Evolutionary conservation across 2,329 filamentous ascomycete species (phyloP), one percentile per base, ranked within the genome.

Genomic region (Chaetomiaceae sp.): DNA sequence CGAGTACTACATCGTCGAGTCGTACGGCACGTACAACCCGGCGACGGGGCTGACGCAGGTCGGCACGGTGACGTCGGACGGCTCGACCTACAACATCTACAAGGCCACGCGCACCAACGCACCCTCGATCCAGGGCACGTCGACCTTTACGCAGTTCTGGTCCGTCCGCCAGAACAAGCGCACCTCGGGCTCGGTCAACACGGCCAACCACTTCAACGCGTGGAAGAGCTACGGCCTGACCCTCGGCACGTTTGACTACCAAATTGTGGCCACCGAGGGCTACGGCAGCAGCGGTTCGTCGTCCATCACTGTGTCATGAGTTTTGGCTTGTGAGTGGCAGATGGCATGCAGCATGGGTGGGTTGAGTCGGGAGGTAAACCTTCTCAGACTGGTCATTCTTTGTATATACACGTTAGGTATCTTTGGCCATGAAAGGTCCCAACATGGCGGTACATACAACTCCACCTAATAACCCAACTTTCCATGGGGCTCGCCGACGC

Each of bases 241-340:
- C 39, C 58, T 78, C 10, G 75, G 75, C 10, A 63, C 57, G 40
- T 70, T 72, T 61, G 66, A 78, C 63, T 79, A 78, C 65, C 70
- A 73, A 70, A 77, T 79, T 55, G 62, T 76, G 12, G 75, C 75
- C 6, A 75, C 72, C 4, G 75, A 77, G 62, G 74, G 73, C 0
- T 76, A 77, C 62, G 50, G 53, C 33, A 55, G 53, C 53, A 47
- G 31, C 21, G 53, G 53, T 2, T 43, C 37, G 1, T 8, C 30
- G 7, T 33, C 30, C 10, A 33, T 33, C 10, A 33, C 30, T 5
- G 30, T 33, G 5, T 33, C 10, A 12, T 33, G 3, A 27, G 25
- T n/a, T n/a, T n/a, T n/a, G n/a, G n/a, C n/a, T n/a, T n/a, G n/a
- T n/a, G n/a, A n/a, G n/a, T n/a, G n/a, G n/a, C n/a, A n/a, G n/a